These are phyloP conservation scores for Mycena latifolia DNA, from an alignment of 768 basidiomycete species.

Conservation along the genomic window DNA sequence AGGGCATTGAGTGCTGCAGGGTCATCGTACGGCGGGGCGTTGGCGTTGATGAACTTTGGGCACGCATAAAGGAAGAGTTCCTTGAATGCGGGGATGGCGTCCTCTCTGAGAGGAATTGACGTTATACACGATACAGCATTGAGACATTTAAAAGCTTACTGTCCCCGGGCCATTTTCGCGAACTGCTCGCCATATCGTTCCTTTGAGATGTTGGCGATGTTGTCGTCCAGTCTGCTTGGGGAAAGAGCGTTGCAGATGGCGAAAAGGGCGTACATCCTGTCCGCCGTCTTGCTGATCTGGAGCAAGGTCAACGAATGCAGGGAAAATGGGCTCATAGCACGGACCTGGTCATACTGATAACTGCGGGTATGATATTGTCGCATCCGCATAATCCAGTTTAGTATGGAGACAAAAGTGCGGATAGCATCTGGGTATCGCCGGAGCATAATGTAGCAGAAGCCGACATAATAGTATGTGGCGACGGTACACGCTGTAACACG, in stretches of 20 bases:
- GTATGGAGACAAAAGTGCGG: slow-evolving; percentile 90
- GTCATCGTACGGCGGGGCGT: slow-evolving; percentile 94
- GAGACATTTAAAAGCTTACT: slow-evolving; percentile 47
- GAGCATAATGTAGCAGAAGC: slow-evolving; percentile 97
- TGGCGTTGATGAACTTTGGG: slow-evolving; percentile 96
- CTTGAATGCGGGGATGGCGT: slow-evolving; percentile 84
- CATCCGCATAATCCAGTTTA: slow-evolving; percentile 97
- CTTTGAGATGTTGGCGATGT: slow-evolving; percentile 92
- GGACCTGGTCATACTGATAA: slow-evolving; percentile 95
- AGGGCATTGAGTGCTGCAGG: slow-evolving; percentile 67
- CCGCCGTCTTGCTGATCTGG: slow-evolving; percentile 96
- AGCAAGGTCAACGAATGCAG: not conserved
- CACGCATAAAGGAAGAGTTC: slow-evolving; percentile 96
- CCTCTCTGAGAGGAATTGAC: slow-evolving; percentile 58
- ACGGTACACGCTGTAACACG: slow-evolving; percentile 98
- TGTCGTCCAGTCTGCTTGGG: slow-evolving; percentile 93
- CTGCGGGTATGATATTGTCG: slow-evolving; percentile 96
- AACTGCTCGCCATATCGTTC: slow-evolving; percentile 96
- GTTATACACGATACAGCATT: slow-evolving; percentile 1
- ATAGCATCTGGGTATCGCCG: slow-evolving; percentile 96
- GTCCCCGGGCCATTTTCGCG: slow-evolving; percentile 85
- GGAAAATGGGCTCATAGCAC: slow-evolving; percentile 23
- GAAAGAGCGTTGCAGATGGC: slow-evolving; percentile 95
- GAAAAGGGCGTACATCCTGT: slow-evolving; percentile 97
- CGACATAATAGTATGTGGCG: slow-evolving; percentile 94